Evolutionary conservation across 1,284 basidiomycete genomes (phyloP), one percentile per base, ranked within the genome.

Genomic region (Neolentinus lepideus): DNA sequence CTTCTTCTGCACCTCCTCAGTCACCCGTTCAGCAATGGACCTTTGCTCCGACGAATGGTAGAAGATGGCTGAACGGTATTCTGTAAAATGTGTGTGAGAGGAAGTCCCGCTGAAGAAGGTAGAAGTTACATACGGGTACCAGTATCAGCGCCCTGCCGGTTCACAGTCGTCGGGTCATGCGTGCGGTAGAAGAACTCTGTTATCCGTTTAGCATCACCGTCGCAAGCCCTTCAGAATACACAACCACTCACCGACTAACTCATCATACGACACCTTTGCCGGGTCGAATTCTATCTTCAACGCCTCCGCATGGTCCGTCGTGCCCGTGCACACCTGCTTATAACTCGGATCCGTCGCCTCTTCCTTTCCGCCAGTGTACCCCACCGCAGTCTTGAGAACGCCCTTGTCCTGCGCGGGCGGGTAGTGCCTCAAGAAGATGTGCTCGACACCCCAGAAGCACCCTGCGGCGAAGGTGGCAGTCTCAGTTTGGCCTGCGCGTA

Each of bases 1-100:
- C 70, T 90, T 90, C 59, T 81, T 83, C 71, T 97, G 90, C 1
- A 98, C 84, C 66, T 95, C 90, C 24, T 80, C 79, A 0, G 91
- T 96, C 1, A 98, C 86, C 47, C 84, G 80, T 63, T 84, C 78
- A 1, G 94, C 95, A 51, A 85, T 81, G 50, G 77, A 69, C 51
- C 77, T 77, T 71, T 99, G 96, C 65, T 91, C 88, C 0, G 81
- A 76, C 1, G 83, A 80, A 64, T 91, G 77, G 43, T 84, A 88
- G 73, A 94, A 98, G 68, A 99, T 95, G 22, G 85, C 92, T 2
- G 92, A 94, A 54, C 96, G 90, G 72, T 98, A 98, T 71, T 98
- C 91, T 90, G 16, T 31, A 27, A 31, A 21, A 27, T n/a, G 16
- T 48, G 16, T 25, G 51, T 35, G 55, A 22, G 27, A 62, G 21